Evolutionary conservation across 352 stramenopile species (phyloP), one percentile per base, ranked within the genome.

Genomic region (Phytophthora citrophthora): DNA sequence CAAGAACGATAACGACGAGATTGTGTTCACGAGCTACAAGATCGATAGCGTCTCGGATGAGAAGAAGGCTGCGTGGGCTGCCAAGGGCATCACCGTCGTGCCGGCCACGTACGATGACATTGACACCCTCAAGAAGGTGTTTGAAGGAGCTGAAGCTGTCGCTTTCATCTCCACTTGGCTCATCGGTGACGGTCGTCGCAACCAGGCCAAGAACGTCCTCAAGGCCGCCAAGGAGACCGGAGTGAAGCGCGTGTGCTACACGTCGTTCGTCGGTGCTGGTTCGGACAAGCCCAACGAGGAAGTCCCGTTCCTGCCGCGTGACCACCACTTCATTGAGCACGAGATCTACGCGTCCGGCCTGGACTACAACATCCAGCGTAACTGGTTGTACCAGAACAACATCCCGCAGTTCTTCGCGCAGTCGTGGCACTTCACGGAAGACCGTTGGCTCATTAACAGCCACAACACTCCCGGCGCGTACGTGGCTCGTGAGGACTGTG

Each of bases 341-440:
- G 36, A 54, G 38, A 57, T 44, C 24, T 40, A 64, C 13, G 34
- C 43, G 5, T 77, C 54, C 3, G 69, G 69, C 4, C 55, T 77
- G 6, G 49, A 65, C 20, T 77, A 67, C 60, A 77, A 70, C 46
- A 77, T 79, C 51, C 70, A 79, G n/a, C 70, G 70, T 34, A 73
- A 79, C 46, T 79, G 36, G 23, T 23, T 79, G 43, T 74, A 76
- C 62, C 61, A 64, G 46, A 53, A 79, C 66, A 76, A 79, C 59
- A 76, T 56, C 7, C 70, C 70, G 0, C 51, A 24, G 2, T 47
- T 59, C n/a, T 59, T 51, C 3, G 52, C 52, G 8, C 66, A 54
- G 40, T 73, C 70, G 26, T 78, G 66, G 70, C 64, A 72, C 36
- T 78, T 73, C 47, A 70, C 46, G 12, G 70, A 53, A 8, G 31